phyloP scores from a whole-genome alignment of 345 rosid genomes.

The Hibiscus mutabilis region DNA sequence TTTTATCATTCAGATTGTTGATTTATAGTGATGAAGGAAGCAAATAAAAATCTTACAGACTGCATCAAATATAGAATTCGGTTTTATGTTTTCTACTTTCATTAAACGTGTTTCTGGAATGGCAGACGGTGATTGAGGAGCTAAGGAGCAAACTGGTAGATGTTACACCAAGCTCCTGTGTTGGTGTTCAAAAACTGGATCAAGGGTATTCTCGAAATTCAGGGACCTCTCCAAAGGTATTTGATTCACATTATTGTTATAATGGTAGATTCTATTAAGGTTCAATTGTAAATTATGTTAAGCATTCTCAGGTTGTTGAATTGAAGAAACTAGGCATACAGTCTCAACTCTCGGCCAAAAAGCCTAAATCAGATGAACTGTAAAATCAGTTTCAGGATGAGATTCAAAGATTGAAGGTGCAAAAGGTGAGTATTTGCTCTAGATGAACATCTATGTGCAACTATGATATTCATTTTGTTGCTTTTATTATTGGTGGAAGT shows the following conservation, averaged over 20 bases:
- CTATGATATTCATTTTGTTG: background rate
- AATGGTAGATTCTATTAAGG: background rate
- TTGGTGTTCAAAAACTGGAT: slow-evolving; percentile 37
- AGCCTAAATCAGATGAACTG: slow-evolving; percentile 46
- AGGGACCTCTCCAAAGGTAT: slow-evolving; percentile 53
- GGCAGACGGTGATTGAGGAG: slow-evolving; percentile 65
- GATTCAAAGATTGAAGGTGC: slow-evolving; percentile 69
- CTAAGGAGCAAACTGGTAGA: slow-evolving; percentile 39
- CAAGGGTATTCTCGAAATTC: slow-evolving; percentile 48
- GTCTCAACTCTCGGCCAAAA: slow-evolving; percentile 50
- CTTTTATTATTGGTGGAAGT: background rate
- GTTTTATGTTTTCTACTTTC: background rate
- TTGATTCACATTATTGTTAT: slow-evolving; percentile 1
- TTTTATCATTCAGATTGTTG: background rate
- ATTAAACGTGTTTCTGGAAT: background rate
- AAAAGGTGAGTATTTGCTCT: slow-evolving; percentile 47
- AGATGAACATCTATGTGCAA: slow-evolving; percentile 2
- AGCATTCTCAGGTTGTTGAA: slow-evolving; percentile 42
- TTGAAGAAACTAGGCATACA: slow-evolving; percentile 51
- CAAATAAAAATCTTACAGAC: background rate
- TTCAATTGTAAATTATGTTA: slow-evolving; percentile 1
- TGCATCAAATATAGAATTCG: background rate
- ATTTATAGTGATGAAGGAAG: background rate
- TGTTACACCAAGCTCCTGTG: slow-evolving; percentile 40
- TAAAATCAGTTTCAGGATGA: slow-evolving; percentile 43